Conservation (phyloP, 2,329 filamentous ascomycete species). For the Exserohilum turcica region DNA sequence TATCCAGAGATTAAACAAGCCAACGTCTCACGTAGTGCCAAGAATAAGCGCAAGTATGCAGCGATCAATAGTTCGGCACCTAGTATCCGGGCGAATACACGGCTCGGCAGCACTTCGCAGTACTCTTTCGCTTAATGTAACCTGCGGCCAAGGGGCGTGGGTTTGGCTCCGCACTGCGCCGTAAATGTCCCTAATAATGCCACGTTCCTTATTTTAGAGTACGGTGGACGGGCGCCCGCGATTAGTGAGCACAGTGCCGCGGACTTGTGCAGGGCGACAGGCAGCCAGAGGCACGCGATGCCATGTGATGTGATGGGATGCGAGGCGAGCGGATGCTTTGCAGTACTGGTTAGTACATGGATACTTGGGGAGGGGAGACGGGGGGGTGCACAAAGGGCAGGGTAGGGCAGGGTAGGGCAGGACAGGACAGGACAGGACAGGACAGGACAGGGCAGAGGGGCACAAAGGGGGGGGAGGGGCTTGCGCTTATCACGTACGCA, state of each 20-base stretch:
- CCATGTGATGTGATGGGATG: not conserved
- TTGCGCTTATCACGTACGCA: not conserved
- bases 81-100: conserved; percentile 12
- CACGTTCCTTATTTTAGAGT: conserved; percentile 21
- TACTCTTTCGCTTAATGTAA: conserved; percentile 14
- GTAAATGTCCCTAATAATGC: conserved; percentile 22
- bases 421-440: no score
- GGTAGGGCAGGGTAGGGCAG: no score
- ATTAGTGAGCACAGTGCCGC: conserved; percentile 7
- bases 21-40: conserved; percentile 5
- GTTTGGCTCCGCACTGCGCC: conserved; percentile 14
- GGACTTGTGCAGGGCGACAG: not conserved
- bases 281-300: not conserved
- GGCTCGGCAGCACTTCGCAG: conserved; percentile 17
- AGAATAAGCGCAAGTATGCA: conserved; percentile 4
- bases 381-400: no score
- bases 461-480: not conserved
- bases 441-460: not conserved
- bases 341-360: no score
- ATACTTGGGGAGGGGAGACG: no score
- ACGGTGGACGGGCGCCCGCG: conserved; percentile 14
- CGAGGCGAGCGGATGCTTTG: no score
- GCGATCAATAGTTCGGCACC: conserved; percentile 14
- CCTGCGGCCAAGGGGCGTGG: conserved; percentile 14
- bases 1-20: not conserved